Evolutionary conservation across 192 early-diverging fungal species (phyloP).

Genomic region (Backusella tuberculispora): DNA sequence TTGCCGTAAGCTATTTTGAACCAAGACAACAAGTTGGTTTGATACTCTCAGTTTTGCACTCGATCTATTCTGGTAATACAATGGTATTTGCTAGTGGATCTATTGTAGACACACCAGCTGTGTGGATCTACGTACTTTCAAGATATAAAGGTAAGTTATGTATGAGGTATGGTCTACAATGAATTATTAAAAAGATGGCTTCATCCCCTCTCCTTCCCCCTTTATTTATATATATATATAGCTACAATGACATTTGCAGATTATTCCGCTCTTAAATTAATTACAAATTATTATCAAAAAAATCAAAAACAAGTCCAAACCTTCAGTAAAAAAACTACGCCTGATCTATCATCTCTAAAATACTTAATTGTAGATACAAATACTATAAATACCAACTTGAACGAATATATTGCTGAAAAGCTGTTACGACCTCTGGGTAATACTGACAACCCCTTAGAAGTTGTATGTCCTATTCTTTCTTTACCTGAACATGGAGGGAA

Average conservation of each 20-base stretch:
- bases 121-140: constrained; percentile 71
- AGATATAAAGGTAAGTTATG: constrained; percentile 63
- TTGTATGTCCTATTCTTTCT: constrained; percentile 68
- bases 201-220: not conserved
- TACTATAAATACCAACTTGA: constrained; percentile 60
- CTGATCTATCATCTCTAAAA: constrained; percentile 62
- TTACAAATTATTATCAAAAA: constrained; percentile 58
- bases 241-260: constrained; percentile 73
- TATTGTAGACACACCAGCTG: constrained; percentile 65
- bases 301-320: constrained; percentile 55
- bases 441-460: constrained; percentile 44
- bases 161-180: not conserved
- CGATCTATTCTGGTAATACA: constrained; percentile 73
- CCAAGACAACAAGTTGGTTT: constrained; percentile 84
- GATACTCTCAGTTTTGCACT: constrained; percentile 64
- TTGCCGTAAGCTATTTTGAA: constrained; percentile 72
- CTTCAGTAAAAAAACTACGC: constrained; percentile 58
- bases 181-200: not conserved
- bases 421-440: constrained; percentile 51
- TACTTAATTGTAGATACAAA: constrained; percentile 69
- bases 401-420: constrained; percentile 51
- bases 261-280: constrained; percentile 65
- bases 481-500: constrained; percentile 79
- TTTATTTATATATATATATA: constrained; percentile 23
- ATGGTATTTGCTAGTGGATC: constrained; percentile 67